Percentiles rank a stretch among this genome's conserved stretches.
These are phyloP conservation scores for Leishmania turanica DNA, from an alignment of 208 protist genomes.

Conservation along the genomic window DNA sequence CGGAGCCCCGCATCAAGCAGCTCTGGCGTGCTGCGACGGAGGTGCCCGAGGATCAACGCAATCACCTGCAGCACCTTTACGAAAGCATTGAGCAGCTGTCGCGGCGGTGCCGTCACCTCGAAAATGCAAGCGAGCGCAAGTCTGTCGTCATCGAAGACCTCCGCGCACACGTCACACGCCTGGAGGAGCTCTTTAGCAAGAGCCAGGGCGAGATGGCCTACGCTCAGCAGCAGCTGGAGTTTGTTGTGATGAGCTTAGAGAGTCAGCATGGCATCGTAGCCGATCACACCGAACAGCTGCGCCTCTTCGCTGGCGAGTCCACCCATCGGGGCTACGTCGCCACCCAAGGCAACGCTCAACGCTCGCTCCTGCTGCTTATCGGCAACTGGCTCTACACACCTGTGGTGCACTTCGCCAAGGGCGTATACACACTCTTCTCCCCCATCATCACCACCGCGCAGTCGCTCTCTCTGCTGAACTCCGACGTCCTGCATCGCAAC, in stretches of 20 bases:
- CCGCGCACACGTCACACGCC: constrained; percentile 37
- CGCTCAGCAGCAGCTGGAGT: constrained; percentile 86
- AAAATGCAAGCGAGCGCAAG: constrained; percentile 45
- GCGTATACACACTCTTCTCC: constrained; percentile 76
- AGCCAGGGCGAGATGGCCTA: constrained; percentile 75
- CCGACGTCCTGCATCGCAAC: constrained; percentile 66
- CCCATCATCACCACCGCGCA: constrained; percentile 76
- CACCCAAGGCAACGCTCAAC: constrained; percentile 8
- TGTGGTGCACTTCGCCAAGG: constrained; percentile 86
- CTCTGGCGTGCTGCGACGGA: constrained; percentile 12
- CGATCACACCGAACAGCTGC: constrained; percentile 87
- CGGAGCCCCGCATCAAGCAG: constrained; percentile 8
- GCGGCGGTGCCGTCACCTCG: constrained; percentile 34
- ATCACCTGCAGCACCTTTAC: constrained; percentile 16
- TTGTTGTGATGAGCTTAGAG: constrained; percentile 78
- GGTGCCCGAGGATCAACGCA: constrained; percentile 6
- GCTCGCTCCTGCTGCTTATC: constrained; percentile 56
- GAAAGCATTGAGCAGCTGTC: constrained; percentile 24
- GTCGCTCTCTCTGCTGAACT: constrained; percentile 85
- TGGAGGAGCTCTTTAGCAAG: constrained; percentile 73
- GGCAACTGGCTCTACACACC: constrained; percentile 84
- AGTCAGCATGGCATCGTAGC: constrained; percentile 76
- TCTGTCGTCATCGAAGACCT: constrained; percentile 53
- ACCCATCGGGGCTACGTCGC: constrained; percentile 35
- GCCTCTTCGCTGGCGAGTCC: constrained; percentile 79